These are phyloP conservation scores for Lentinula raphanica DNA, from an alignment of 768 basidiomycete genomes.

Conservation along the genomic window DNA sequence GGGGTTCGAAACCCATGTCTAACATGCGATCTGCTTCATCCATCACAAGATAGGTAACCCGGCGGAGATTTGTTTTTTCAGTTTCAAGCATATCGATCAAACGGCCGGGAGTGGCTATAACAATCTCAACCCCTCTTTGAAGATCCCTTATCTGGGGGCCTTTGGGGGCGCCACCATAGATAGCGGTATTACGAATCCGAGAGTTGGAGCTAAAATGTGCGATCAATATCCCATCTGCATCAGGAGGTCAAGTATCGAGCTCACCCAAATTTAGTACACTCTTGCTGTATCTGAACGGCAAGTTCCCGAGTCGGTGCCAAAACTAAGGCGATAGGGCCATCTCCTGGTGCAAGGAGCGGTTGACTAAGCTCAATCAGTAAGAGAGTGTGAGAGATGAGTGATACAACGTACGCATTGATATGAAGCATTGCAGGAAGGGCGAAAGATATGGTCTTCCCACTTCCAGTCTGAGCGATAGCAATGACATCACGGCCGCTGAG, in stretches of 20 bases:
- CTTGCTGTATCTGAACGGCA: constrained; percentile 97
- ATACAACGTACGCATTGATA: constrained; percentile 85
- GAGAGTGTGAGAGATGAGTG: neutral
- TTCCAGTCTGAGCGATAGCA: constrained; percentile 97
- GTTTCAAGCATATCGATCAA: constrained; percentile 98
- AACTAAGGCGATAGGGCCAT: constrained; percentile 95
- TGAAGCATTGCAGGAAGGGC: constrained; percentile 99
- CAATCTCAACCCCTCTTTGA: constrained; percentile 94
- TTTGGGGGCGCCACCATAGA: constrained; percentile 98
- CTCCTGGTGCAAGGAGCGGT: constrained; percentile 86
- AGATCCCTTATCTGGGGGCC: constrained; percentile 98
- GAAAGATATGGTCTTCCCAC: constrained; percentile 98
- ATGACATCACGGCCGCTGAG: constrained; percentile 90
- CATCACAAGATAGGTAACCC: constrained; percentile 97
- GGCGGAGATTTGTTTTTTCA: constrained; percentile 92
- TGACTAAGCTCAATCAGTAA: constrained; percentile 45
- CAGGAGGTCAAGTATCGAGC: constrained; percentile 16
- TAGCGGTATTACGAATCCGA: constrained; percentile 95
- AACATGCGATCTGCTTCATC: constrained; percentile 99
- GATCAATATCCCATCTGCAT: constrained; percentile 3
- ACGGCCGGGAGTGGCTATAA: constrained; percentile 99
- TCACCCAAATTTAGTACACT: constrained; percentile 96
- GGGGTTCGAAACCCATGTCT: constrained; percentile 99
- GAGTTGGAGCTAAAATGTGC: constrained; percentile 63
- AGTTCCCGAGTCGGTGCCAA: constrained; percentile 97